Base-by-base conservation (phyloP, 306 rosid species). In the Aeschynomene evenia region DNA sequence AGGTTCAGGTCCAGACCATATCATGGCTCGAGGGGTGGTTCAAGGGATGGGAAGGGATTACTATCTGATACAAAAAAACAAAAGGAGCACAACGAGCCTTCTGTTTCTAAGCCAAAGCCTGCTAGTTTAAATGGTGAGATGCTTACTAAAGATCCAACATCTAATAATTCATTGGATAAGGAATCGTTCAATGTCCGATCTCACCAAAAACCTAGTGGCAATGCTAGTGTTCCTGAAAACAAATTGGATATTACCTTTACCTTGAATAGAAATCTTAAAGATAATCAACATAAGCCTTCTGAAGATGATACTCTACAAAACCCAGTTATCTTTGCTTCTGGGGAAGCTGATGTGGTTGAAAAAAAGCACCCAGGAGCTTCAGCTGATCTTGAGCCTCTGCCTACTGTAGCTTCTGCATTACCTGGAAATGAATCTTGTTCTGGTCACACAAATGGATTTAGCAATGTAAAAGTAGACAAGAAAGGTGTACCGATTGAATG, bases 1-100 rank as follows among this genome's bases (percentile, higher is more conserved):
- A 87, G 99, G 77, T 88, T 87, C 73, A 86, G 97, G 82, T 91
- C 99, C 74, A 89, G 80, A 76, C 72, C 97, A 67, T 87, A 80
- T 86, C 96, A 89, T 57, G 97, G 93, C 72, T 76, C 92, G 70
- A 87, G 87, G 63, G 92, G 88, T 59, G 71, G 67, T 54, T 49
- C 84, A 62, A 82, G 89, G 77, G 92, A 87, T 65, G 75, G 74
- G 56, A 95, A 87, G 80, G 91, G 81, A 57, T 65, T 49, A 39
- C 2, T 68, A 34, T 72, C 82, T 49, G 97, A 86, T 66, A 71
- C 76, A 24, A 85, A 74, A 82, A 86, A 83, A 55, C 80, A 59
- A 61, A 89, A 87, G 79, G 88, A 87, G 74, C 85, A 77, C 74
- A 80, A 71, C 71, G 68, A 49, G 29, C 76, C 85, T 79, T 77